Conservation (phyloP, 495 filamentous ascomycete species). For the Penicillium silybi region DNA sequence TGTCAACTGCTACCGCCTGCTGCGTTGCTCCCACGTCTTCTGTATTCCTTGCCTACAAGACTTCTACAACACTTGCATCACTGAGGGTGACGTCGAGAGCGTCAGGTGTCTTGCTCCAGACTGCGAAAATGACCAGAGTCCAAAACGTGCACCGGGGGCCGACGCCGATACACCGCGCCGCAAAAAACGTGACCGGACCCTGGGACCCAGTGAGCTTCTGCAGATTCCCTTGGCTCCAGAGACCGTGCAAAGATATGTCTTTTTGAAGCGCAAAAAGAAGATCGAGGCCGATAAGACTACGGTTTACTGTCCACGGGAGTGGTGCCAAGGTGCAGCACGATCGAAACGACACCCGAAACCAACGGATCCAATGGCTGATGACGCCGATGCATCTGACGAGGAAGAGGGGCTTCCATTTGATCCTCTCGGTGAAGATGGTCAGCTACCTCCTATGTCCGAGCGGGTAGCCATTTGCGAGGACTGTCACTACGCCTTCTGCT, state of each 20-base stretch:
- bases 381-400: conserved; percentile 46
- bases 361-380: conserved; percentile 45
- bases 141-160: conserved; percentile 5
- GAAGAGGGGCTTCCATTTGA: conserved; percentile 31
- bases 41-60: conserved; percentile 80
- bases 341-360: conserved; percentile 76
- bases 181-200: conserved; percentile 55
- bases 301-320: conserved; percentile 87
- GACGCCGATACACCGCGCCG: conserved; percentile 25
- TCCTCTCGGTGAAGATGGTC: conserved; percentile 31
- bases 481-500: conserved; percentile 91
- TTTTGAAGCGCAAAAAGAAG: conserved; percentile 84
- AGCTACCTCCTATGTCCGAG: conserved; percentile 48
- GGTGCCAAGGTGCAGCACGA: conserved; percentile 89
- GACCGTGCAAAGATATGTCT: conserved; percentile 78
- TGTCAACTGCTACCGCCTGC: conserved; percentile 67
- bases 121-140: conserved; percentile 61
- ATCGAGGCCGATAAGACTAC: conserved; percentile 88
- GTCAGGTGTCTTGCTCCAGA: conserved; percentile 74
- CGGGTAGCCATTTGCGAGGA: conserved; percentile 81
- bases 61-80: conserved; percentile 84
- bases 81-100: conserved; percentile 71
- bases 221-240: conserved; percentile 76
- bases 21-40: conserved; percentile 85
- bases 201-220: conserved; percentile 82